These are phyloP conservation scores for Puya raimondii DNA, from an alignment of 176 grass and related monocot species.

Conservation along the genomic window DNA sequence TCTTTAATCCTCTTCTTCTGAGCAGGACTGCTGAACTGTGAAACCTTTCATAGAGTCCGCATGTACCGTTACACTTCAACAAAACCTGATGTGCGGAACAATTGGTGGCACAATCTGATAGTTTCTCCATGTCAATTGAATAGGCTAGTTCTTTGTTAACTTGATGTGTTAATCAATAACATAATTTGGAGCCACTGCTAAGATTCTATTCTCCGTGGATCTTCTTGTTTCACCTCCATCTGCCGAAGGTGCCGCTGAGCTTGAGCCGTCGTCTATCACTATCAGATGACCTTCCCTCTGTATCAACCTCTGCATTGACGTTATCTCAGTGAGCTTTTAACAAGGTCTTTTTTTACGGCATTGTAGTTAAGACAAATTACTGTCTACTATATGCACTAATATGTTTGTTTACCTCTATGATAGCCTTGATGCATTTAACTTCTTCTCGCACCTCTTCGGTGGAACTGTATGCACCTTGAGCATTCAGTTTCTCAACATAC, in stretches of 20 bases:
- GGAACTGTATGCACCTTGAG: conserved; percentile 56
- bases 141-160: background rate
- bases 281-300: conserved; percentile 93
- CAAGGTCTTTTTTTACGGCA: background rate
- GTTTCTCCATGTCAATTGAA: background rate
- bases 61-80: no score
- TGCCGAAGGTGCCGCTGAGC: conserved; percentile 14
- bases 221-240: conserved; percentile 22
- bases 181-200: conserved; percentile 91
- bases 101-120: background rate
- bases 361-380: background rate
- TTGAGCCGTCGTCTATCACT: conserved; percentile 73
- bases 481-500: conserved; percentile 94
- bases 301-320: conserved; percentile 73
- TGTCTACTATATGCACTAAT: background rate
- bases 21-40: no score
- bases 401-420: conserved; percentile 62
- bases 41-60: no score
- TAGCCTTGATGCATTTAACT: conserved; percentile 85
- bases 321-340: background rate
- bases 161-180: conserved; percentile 54
- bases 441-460: conserved; percentile 94
- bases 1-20: no score
- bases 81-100: no score
- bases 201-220: conserved; percentile 54